Evolutionary conservation across 345 rosid genomes (phyloP).

Genomic region (Lumnitzera littorea): DNA sequence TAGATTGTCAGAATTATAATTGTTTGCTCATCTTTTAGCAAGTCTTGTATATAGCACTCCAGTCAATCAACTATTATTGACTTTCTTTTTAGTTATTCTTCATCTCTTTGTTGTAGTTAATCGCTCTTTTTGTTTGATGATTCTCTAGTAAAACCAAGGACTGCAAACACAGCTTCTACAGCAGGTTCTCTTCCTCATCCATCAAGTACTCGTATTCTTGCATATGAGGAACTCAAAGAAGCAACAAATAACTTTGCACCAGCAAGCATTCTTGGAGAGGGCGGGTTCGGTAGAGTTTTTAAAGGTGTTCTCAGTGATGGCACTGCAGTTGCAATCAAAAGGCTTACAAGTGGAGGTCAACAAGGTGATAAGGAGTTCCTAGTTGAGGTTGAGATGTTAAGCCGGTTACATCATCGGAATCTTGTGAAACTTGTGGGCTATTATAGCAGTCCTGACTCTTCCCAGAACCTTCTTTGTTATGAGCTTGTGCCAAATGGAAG

Average conservation of each 20-base stretch:
- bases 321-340: constrained; percentile 95
- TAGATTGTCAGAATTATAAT: too few species aligned
- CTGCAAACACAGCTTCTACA: constrained; percentile 33
- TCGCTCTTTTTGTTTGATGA: background rate
- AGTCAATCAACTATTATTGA: too few species aligned
- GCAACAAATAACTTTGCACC: constrained; percentile 90
- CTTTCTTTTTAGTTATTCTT: background rate
- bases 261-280: constrained; percentile 90
- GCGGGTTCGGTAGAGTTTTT: constrained; percentile 97
- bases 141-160: constrained; percentile 54
- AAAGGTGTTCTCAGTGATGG: constrained; percentile 97
- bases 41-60: too few species aligned
- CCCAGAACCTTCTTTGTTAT: constrained; percentile 87
- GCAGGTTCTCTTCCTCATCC: constrained; percentile 79
- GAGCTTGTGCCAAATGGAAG: constrained; percentile 99
- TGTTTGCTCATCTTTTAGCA: too few species aligned
- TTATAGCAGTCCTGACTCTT: constrained; percentile 79
- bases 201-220: constrained; percentile 74
- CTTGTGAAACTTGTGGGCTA: constrained; percentile 98
- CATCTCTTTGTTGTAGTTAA: constrained; percentile 5
- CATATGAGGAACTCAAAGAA: constrained; percentile 91
- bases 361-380: constrained; percentile 95
- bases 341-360: constrained; percentile 84
- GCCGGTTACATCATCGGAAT: constrained; percentile 99
- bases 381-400: constrained; percentile 99